Conservation (phyloP, 1,284 basidiomycete species). For the Cryptococcus wingfieldii region DNA sequence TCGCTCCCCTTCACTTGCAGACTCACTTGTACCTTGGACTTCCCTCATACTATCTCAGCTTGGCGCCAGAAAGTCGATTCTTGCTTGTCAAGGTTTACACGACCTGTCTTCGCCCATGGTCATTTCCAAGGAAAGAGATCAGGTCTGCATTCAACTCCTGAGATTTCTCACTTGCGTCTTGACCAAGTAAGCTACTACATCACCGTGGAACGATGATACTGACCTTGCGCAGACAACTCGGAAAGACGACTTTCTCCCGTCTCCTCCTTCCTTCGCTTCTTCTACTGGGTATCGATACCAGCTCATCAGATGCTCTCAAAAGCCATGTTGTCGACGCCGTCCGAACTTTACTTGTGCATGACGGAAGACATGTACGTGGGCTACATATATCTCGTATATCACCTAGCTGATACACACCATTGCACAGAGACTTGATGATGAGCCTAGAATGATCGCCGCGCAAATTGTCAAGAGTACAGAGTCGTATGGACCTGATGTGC, state of each 20-base stretch:
- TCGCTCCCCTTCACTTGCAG: no score
- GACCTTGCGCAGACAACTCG: background rate
- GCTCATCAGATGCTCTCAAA: constrained; percentile 3
- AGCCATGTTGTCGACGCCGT: constrained; percentile 5
- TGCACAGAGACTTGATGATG: background rate
- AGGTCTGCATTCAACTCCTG: no score
- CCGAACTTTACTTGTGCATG: background rate
- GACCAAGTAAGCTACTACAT: no score
- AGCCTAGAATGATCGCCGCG: constrained; percentile 1
- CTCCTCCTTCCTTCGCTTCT: constrained; percentile 8
- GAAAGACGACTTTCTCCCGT: background rate
- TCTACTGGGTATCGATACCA: constrained; percentile 9
- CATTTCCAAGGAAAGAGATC: no score
- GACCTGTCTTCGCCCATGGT: no score
- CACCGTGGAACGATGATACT: background rate
- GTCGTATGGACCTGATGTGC: constrained; percentile 1
- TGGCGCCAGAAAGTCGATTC: background rate
- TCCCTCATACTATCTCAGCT: background rate
- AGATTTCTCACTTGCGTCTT: no score
- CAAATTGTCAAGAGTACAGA: constrained; percentile 3
- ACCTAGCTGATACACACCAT: background rate
- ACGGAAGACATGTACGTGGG: background rate
- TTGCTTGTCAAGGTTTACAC: background rate
- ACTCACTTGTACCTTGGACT: no score
- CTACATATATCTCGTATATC: background rate